Percentiles rank a stretch among this genome's conserved stretches.
Conservation (phyloP, 2,329 filamentous ascomycete species). For the Phoma sp. region DNA sequence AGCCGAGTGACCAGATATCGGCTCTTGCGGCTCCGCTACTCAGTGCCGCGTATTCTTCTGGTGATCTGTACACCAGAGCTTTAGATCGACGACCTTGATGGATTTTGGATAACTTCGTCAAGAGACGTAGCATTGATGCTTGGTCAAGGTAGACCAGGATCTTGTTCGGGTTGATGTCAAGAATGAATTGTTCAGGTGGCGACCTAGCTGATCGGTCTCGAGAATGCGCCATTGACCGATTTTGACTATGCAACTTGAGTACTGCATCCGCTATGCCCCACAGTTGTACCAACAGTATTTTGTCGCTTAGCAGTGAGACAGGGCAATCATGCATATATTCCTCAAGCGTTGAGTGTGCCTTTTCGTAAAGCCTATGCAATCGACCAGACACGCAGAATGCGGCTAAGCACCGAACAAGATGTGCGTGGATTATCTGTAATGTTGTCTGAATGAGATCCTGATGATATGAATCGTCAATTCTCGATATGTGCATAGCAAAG, state of each 20-base stretch:
- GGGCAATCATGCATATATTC: no score
- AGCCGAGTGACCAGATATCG: conserved; percentile 11
- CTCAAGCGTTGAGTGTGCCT: conserved; percentile 10
- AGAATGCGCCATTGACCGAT: no score
- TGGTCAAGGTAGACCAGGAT: background rate
- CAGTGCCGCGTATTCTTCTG: no score
- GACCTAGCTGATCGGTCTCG: no score
- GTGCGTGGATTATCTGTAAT: conserved; percentile 5
- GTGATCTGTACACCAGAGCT: conserved; percentile 1
- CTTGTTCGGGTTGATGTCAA: conserved; percentile 11
- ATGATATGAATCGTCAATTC: background rate
- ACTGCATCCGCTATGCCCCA: no score
- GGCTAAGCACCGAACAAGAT: conserved; percentile 25
- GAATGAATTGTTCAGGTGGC: background rate
- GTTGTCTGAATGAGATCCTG: background rate
- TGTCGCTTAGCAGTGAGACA: background rate
- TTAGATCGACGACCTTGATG: conserved; percentile 9
- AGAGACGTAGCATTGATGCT: no score
- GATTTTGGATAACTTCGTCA: background rate
- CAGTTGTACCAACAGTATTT: background rate
- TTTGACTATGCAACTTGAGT: no score
- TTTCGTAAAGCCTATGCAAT: conserved; percentile 22
- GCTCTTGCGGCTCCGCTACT: no score
- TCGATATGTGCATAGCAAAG: conserved; percentile 5
- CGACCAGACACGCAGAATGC: conserved; percentile 19